Evolutionary conservation across 495 filamentous ascomycete species (phyloP).

Genomic region (Trypethelium eluteriae): DNA sequence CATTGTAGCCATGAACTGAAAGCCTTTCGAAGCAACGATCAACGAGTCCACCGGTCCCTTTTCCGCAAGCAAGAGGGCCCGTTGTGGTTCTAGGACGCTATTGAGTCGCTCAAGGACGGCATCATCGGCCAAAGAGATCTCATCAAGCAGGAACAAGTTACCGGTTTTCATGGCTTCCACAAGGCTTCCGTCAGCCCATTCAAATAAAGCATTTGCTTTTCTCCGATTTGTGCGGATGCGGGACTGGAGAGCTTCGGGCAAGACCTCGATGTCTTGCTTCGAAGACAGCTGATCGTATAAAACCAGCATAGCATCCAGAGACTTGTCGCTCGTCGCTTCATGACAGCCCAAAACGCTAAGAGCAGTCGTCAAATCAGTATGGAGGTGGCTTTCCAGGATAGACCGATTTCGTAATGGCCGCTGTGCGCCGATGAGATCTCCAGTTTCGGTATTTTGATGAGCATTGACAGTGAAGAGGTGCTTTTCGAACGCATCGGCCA

Average conservation of each 20-base stretch:
- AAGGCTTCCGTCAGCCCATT: conserved; percentile 94
- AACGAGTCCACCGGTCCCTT: conserved; percentile 78
- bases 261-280: conserved; percentile 39
- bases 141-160: conserved; percentile 87
- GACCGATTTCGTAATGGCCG: conserved; percentile 79
- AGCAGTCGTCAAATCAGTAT: conserved; percentile 50
- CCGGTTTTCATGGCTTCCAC: conserved; percentile 89
- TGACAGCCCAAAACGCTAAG: conserved; percentile 28
- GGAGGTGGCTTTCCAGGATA: conserved; percentile 57
- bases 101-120: conserved; percentile 94
- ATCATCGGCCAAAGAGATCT: conserved; percentile 96
- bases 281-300: conserved; percentile 37
- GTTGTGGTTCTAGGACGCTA: conserved; percentile 86
- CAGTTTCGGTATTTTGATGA: conserved; percentile 94
- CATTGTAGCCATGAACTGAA: conserved; percentile 97
- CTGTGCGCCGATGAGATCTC: conserved; percentile 93
- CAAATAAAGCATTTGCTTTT: conserved; percentile 75
- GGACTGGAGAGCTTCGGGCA: conserved; percentile 11
- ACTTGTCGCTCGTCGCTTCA: conserved; percentile 34
- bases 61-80: conserved; percentile 84
- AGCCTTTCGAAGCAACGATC: conserved; percentile 68
- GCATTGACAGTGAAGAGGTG: conserved; percentile 86
- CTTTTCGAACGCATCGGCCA: conserved; percentile 69
- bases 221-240: conserved; percentile 43
- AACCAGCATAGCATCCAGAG: conserved; percentile 41